Evolutionary conservation across 2,329 filamentous ascomycete species (phyloP).

Genomic region (Colletotrichum cordylinicola): DNA sequence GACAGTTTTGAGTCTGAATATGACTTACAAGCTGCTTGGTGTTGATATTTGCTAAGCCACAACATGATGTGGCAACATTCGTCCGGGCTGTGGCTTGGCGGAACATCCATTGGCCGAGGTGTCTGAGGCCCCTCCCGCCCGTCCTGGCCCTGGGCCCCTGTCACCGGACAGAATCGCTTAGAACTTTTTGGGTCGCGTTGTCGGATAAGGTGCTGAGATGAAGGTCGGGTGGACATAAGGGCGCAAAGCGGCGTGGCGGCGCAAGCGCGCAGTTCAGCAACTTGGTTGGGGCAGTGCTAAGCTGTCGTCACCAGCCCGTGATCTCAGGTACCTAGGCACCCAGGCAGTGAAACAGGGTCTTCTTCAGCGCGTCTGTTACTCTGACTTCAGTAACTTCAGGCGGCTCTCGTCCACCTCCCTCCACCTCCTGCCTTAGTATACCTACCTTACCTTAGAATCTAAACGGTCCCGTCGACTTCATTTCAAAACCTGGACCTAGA

Average conservation of each 20-base stretch:
- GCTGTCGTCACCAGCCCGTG: not conserved
- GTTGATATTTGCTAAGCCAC: not conserved
- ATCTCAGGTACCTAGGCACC: not conserved
- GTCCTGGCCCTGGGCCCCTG: not conserved
- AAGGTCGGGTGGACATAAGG: not conserved
- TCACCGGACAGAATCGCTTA: not conserved
- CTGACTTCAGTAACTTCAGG: not conserved
- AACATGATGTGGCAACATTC: not conserved
- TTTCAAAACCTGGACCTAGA: not conserved
- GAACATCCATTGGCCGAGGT: not conserved
- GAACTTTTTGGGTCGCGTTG: not conserved
- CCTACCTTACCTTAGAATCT: not conserved
- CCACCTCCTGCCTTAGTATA: no score
- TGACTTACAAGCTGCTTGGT: not conserved
- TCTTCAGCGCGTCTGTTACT: not conserved
- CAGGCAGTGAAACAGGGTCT: not conserved
- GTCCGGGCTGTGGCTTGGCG: not conserved
- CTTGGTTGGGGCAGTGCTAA: slow-evolving; percentile 1
- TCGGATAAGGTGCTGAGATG: not conserved
- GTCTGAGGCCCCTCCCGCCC: not conserved
- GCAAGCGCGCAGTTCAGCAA: not conserved
- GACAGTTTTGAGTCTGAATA: not conserved
- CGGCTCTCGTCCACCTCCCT: not conserved
- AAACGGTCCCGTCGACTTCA: not conserved
- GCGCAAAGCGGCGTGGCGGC: not conserved